Base-by-base conservation (phyloP, 345 rosid genomes). In the rapeseed (Brassica napus) region DNA sequence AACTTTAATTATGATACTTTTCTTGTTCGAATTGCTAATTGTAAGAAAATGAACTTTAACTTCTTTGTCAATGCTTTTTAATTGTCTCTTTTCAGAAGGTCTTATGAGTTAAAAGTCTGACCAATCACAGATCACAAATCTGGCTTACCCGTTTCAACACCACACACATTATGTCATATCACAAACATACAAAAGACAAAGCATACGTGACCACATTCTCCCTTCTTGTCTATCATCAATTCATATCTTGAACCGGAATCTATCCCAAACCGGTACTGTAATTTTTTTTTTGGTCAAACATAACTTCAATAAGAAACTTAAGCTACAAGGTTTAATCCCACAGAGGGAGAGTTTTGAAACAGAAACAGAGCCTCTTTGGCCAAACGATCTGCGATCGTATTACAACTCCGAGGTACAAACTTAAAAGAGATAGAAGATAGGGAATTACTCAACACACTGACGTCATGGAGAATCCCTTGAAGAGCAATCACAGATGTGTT, bases 191-290 rank as follows among this genome's bases (percentile, higher is more conserved):
- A 55, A 69, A 75, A 15, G 68, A 31, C 77, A 80, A 80, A 65
- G 6, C 71, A 31, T 64, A 65, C 47, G 4, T 65, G 80, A 71
- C 82, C 84, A 82, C 79, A 77, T 73, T 21, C 71, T 62, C 67
- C 26, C 2, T 39, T 32, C 30, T 24, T 18, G 2, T 81, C 35
- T 5, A 31, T 39, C 78, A 32, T 28, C 31, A 28, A 68, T 39
- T 52, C 75, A 58, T 35, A 59, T 72, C 9, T 57, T 73, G 12
- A 61, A 80, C 72, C 79, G 68, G 37, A 61, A 47, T 16, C 44
- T 67, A 63, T 0, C 42, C 70, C 54, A 24, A 73, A 68, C 78
- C 74, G 21, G 4, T 2, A n/a, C 31, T 63, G 44, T 32, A 15
- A 28, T 28, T 28, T 28, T n/a, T 63, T 62, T 35, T 7, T 23